Base-by-base conservation (phyloP, 495 filamentous ascomycete species). In the Daldinia grandis region DNA sequence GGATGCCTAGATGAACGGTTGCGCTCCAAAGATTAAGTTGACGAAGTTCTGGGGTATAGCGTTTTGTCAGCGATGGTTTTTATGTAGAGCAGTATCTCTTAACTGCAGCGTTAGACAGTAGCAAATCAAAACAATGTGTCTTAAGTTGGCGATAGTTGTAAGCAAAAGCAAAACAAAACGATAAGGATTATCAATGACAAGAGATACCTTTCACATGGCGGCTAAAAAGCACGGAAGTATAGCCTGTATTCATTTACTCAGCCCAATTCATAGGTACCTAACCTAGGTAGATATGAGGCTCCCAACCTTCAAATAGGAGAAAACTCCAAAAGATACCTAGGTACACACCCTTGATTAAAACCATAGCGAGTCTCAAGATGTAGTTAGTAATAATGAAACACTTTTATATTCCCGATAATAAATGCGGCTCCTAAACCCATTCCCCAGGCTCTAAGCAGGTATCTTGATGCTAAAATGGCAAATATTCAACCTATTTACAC, bases 381-480 rank as follows among this genome's bases (percentile, higher is more conserved):
- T 31, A 17, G 21, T 57, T 31, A 17, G 21, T 57, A 28, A 19
- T 1, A 21, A 40, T 37, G 28, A 66, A 71, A 24, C 27, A 59
- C 63, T 66, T 71, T 70, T 66, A 1, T 24, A 38, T 63, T 44
- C 37, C 44, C 15, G 17, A 21, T 24, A 47, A 35, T 47, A 30
- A 56, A 61, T 21, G 47, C 28, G 24, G 33, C 62, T 44, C 42
- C 55, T 2, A 31, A 59, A 44, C 19, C 49, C 5, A 12, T 57
- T 17, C 31, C 28, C 21, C 37, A 30, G 30, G 5, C 38, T 58
- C 19, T 47, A 73, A 68, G 17, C 56, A 73, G 70, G 70, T 73
- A 73, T 73, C 70, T 65, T 62, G 33, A 40, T 65, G 54, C 60
- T 62, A 62, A 65, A 62, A 44, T 51, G 21, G 8, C 62, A 66